Conservation (phyloP, 371 early-diverging fungal genomes). For the Chytridium lagenaria region DNA sequence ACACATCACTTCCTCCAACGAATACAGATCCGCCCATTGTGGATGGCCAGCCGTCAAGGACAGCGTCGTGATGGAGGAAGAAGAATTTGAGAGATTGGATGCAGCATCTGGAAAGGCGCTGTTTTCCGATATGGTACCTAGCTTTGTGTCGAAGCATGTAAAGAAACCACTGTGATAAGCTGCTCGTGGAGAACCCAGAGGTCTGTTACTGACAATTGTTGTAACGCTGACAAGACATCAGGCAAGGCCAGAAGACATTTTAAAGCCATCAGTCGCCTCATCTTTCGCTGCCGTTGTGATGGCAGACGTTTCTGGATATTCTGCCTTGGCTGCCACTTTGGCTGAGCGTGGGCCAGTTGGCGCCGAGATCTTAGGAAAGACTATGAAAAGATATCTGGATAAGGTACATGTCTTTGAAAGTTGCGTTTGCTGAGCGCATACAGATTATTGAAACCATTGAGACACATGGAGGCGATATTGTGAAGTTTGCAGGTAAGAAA, state of each 20-base stretch:
- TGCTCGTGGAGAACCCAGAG: conserved; percentile 13
- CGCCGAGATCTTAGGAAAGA: conserved; percentile 53
- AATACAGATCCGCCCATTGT: too few species aligned
- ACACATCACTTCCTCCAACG: too few species aligned
- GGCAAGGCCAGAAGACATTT: neutral
- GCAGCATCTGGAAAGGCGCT: conserved; percentile 1
- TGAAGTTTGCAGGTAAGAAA: conserved; percentile 58
- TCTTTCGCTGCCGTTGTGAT: conserved; percentile 60
- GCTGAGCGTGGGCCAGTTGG: conserved; percentile 57
- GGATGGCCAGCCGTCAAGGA: too few species aligned
- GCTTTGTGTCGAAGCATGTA: conserved; percentile 57
- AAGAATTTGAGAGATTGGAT: neutral
- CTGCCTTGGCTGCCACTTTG: conserved; percentile 47
- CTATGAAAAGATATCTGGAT: conserved; percentile 62
- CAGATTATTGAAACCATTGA: conserved; percentile 60
- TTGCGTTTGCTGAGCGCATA: neutral
- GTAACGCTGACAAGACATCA: neutral
- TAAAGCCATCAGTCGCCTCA: conserved; percentile 44
- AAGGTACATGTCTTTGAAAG: conserved; percentile 40
- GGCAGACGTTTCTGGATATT: conserved; percentile 62
- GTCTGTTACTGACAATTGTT: neutral
- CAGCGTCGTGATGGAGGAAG: conserved; percentile 9
- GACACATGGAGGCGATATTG: conserved; percentile 60
- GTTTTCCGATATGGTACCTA: conserved; percentile 38
- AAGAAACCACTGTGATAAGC: conserved; percentile 42